Conservation (phyloP, 1,284 basidiomycete species). For the Acaromyces ingoldii region DNA sequence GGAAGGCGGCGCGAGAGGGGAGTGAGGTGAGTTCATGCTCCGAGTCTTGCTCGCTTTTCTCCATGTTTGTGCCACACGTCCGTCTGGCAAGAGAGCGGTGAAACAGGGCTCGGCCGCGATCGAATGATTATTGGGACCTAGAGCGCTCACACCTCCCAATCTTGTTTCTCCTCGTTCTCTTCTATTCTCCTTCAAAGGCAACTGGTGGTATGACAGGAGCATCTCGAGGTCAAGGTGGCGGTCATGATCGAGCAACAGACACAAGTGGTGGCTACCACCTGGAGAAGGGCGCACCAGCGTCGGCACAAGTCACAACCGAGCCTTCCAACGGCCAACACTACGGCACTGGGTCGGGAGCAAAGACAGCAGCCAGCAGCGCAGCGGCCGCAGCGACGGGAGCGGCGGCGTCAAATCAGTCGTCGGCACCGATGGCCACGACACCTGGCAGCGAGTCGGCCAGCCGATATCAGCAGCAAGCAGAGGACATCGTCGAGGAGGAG, state of each 20-base stretch:
- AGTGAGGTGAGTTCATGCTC: background rate
- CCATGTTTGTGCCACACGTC: slow-evolving; percentile 16
- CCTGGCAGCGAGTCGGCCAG: background rate
- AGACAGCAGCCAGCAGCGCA: background rate
- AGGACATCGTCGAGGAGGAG: slow-evolving; percentile 41
- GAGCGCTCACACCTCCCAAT: background rate
- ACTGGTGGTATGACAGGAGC: slow-evolving; percentile 11
- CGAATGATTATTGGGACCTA: background rate
- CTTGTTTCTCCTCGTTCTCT: background rate
- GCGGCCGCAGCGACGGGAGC: background rate
- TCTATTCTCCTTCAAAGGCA: slow-evolving; percentile 26
- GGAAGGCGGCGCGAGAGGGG: slow-evolving; percentile 25
- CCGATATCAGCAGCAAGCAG: slow-evolving; percentile 30
- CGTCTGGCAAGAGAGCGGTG: slow-evolving; percentile 11
- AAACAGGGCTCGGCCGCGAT: background rate
- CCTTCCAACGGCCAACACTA: background rate
- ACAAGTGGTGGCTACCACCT: background rate
- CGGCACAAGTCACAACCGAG: background rate
- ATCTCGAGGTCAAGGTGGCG: background rate
- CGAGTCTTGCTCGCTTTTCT: slow-evolving; percentile 10
- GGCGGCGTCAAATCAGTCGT: background rate
- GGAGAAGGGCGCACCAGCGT: background rate
- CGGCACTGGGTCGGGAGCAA: background rate
- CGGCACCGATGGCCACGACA: background rate
- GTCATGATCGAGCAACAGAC: slow-evolving; percentile 1